A percentile compares a stretch with the other conserved stretches of the same genome.
phyloP scores from a whole-genome alignment of 1,284 basidiomycete genomes.

The Calocybe gambosa region DNA sequence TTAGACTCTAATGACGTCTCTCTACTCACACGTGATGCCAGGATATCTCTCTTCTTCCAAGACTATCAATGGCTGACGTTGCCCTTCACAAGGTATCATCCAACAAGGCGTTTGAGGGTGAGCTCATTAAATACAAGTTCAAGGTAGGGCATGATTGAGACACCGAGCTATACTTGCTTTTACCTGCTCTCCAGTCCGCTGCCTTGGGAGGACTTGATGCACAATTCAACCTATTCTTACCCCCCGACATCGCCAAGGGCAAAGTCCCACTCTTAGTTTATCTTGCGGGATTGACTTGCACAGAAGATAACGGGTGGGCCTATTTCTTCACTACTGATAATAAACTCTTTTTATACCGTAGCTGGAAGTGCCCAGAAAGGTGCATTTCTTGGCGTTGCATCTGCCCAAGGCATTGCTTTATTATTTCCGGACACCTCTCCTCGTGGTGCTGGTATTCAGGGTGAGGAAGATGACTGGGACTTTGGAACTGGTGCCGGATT shows the following conservation, averaged over 20 bases:
- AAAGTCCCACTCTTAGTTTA: constrained; percentile 86
- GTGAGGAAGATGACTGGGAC: constrained; percentile 88
- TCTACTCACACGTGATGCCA: neutral
- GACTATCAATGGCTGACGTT: constrained; percentile 14
- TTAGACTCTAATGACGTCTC: neutral
- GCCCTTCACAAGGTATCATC: constrained; percentile 62
- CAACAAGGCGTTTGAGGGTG: constrained; percentile 77
- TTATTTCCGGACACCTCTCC: constrained; percentile 97
- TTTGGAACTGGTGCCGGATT: constrained; percentile 94
- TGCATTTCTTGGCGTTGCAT: constrained; percentile 74
- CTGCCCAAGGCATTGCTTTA: constrained; percentile 81
- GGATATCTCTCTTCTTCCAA: neutral
- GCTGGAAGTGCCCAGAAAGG: constrained; percentile 77
- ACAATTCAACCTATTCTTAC: constrained; percentile 89
- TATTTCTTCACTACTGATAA: constrained; percentile 1
- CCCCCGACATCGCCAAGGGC: constrained; percentile 48
- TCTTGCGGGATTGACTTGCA: constrained; percentile 92
- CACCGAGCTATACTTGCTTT: neutral
- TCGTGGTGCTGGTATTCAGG: constrained; percentile 84
- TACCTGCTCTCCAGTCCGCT: constrained; percentile 36
- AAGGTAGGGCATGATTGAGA: constrained; percentile 39
- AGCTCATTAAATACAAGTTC: constrained; percentile 84
- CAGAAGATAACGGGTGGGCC: constrained; percentile 86
- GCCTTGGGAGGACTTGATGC: constrained; percentile 77
- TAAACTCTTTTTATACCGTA: constrained; percentile 4